These are phyloP conservation scores for Xylariaceae sp. DNA, from an alignment of 2,329 filamentous ascomycete species.

Conservation along the genomic window DNA sequence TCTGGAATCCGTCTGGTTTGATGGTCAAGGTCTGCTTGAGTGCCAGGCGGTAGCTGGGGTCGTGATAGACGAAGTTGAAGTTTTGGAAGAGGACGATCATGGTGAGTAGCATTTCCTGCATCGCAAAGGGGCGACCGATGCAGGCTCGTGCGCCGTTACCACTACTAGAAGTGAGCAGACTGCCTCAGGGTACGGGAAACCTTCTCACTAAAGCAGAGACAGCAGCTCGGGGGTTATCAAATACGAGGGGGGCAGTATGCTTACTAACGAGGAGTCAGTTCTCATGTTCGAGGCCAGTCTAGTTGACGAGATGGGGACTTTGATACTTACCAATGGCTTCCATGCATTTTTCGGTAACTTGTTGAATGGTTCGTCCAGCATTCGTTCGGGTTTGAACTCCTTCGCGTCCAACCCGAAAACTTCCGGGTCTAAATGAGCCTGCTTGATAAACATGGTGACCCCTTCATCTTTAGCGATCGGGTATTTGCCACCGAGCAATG, in stretches of 20 bases:
- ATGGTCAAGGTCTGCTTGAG: conserved; percentile 41
- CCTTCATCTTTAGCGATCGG: conserved; percentile 43
- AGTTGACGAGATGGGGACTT: no score
- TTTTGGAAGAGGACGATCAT: conserved; percentile 51
- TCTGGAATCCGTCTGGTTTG: conserved; percentile 45
- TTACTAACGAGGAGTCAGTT: no score
- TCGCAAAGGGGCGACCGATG: conserved; percentile 66
- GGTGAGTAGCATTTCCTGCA: conserved; percentile 61
- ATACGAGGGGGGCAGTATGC: no score
- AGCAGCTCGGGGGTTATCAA: no score
- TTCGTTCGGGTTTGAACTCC: conserved; percentile 63
- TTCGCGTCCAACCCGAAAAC: conserved; percentile 59
- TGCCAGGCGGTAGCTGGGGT: conserved; percentile 43
- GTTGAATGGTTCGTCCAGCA: conserved; percentile 62
- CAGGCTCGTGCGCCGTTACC: conserved; percentile 64
- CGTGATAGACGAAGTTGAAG: conserved; percentile 51
- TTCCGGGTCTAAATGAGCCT: conserved; percentile 52
- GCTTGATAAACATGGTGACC: conserved; percentile 41
- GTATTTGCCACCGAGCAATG: conserved; percentile 55
- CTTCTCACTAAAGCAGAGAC: no score
- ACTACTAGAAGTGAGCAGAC: no score
- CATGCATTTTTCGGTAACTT: conserved; percentile 55
- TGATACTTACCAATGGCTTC: conserved; percentile 75
- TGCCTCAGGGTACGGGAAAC: no score
- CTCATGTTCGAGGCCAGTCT: no score